phyloP scores from a whole-genome alignment of 768 basidiomycete genomes.

The Suillus alpinus region DNA sequence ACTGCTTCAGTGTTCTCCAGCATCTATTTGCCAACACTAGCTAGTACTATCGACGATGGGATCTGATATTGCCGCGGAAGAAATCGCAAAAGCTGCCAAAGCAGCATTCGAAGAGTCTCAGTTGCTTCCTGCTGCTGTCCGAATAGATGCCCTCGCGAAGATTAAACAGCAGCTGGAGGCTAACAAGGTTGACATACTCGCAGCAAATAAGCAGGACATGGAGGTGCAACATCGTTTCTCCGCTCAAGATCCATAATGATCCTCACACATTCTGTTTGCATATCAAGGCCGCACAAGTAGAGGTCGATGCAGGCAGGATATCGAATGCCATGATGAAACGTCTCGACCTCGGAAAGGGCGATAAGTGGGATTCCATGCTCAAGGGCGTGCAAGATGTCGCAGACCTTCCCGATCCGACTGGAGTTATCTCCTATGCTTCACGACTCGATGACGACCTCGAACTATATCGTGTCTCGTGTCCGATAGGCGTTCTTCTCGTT shows the following conservation, averaged over 20 bases:
- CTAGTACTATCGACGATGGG: background rate
- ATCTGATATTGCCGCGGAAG: constrained; percentile 34
- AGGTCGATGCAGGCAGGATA: constrained; percentile 83
- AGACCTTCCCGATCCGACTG: constrained; percentile 81
- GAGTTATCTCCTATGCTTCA: constrained; percentile 83
- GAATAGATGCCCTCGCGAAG: constrained; percentile 66
- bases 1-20: too few relatives aligned
- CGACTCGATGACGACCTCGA: constrained; percentile 85
- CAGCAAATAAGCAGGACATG: constrained; percentile 81
- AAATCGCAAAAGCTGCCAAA: constrained; percentile 78
- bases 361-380: constrained; percentile 95
- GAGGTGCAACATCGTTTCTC: constrained; percentile 43
- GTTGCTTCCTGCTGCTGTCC: constrained; percentile 63
- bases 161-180: constrained; percentile 66
- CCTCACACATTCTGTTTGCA: background rate
- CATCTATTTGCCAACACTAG: too few relatives aligned
- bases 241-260: background rate
- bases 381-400: constrained; percentile 89
- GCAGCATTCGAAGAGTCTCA: constrained; percentile 86
- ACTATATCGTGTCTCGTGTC: constrained; percentile 91
- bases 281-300: constrained; percentile 65
- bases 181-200: constrained; percentile 66
- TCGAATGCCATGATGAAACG: constrained; percentile 81
- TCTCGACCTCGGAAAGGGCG: constrained; percentile 71
- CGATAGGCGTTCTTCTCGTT: constrained; percentile 92